phyloP scores from a whole-genome alignment of 768 basidiomycete species.

The Tulasnella sp. region DNA sequence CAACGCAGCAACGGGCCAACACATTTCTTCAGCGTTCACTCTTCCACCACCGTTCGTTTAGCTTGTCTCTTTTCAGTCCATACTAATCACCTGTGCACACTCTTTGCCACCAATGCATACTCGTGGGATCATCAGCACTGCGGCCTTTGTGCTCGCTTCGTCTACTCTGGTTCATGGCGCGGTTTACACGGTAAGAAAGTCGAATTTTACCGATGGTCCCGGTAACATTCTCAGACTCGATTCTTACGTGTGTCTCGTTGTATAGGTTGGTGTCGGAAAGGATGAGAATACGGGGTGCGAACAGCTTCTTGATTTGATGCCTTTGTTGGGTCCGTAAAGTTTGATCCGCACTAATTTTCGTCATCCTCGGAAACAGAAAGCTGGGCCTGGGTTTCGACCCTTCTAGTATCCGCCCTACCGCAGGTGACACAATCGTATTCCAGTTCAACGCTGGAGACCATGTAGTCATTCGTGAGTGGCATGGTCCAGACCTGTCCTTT shows the following conservation, averaged over 20 bases:
- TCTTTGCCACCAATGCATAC: background rate
- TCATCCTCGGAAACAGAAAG: background rate
- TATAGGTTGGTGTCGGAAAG: slow-evolving; percentile 26
- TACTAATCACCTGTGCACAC: background rate
- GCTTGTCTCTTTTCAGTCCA: background rate
- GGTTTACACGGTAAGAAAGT: slow-evolving; percentile 14
- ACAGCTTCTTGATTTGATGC: background rate
- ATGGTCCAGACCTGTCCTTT: background rate
- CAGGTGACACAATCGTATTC: slow-evolving; percentile 26
- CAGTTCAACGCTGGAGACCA: slow-evolving; percentile 19
- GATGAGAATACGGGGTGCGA: slow-evolving; percentile 25
- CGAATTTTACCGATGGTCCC: background rate
- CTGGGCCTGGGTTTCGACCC: slow-evolving; percentile 25
- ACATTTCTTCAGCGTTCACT: slow-evolving; percentile 1
- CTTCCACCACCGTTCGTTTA: background rate
- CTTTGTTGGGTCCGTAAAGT: slow-evolving; percentile 1
- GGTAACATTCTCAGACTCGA: background rate
- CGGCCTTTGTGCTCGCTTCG: slow-evolving; percentile 15
- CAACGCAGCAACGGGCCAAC: slow-evolving; percentile 1
- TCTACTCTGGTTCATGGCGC: background rate
- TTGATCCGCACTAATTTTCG: background rate
- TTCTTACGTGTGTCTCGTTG: background rate
- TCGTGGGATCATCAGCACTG: background rate
- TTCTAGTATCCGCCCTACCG: slow-evolving; percentile 23
- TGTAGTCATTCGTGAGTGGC: background rate